Base-by-base conservation (phyloP, 371 early-diverging fungal species). In the Mortierella sp. region DNA sequence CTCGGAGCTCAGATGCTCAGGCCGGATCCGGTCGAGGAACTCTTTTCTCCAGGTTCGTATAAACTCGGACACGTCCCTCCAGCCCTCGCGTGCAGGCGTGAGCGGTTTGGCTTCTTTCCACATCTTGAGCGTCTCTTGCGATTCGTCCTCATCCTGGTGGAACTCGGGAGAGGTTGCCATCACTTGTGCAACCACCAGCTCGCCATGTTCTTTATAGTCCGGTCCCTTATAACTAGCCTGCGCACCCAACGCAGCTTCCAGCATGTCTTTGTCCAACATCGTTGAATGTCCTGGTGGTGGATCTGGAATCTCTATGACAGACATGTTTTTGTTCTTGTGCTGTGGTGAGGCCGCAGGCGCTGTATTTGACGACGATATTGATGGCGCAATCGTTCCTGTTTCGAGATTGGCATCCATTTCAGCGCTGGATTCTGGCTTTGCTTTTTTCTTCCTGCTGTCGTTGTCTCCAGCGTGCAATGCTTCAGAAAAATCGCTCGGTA, bases 151-250 rank as follows among this genome's bases (percentile, higher is more conserved):
- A 41, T 74, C 76, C 13, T 61, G 28, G n/a, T 67, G 54, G 38
- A 21, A 74, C 26, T 68, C 61, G 0, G 52, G 54, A 19, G 76
- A 74, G 1, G 66, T 50, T 5, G 76, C 76, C 76, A 74, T 74
- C 8, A 69, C 55, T 23, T 45, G 59, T 12, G 69, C 66, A 21
- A 74, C 24, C 1, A 74, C 76, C 45, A 74, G 28, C 48, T 69
- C 65, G 1, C 76, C 76, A 41, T 74, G 76, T 49, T 74, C 76
- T 50, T 50, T 60, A 38, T 65, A 74, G 47, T 58, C 66, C 2
- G 43, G 47, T 19, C 61, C 60, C 34, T 65, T 74, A 49, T 69
- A 74, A 3, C 26, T 54, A 3, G 61, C 56, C 52, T 74, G 61
- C 2, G 69, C 64, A 2, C 26, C 58, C 47, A 74, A 30, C 3